Conservation (phyloP, 2,329 filamentous ascomycete species). For the Zymoseptoria passerinii region DNA sequence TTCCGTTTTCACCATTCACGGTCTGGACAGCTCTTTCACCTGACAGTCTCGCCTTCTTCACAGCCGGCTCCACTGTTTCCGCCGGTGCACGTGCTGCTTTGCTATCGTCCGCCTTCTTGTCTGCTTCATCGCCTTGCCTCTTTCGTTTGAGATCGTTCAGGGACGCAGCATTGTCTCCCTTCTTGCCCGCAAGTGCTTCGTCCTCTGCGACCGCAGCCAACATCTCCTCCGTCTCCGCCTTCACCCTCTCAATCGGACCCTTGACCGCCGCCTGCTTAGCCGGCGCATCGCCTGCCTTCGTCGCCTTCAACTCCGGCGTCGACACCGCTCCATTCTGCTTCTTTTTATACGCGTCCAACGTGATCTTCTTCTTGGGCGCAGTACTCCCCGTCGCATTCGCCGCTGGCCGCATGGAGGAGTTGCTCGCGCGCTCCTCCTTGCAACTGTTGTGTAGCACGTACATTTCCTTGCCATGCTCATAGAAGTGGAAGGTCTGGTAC, state of each 20-base stretch:
- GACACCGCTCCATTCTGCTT: conserved; percentile 38
- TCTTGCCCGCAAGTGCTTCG: conserved; percentile 10
- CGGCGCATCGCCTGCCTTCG: conserved; percentile 13
- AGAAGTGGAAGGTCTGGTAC: conserved; percentile 54
- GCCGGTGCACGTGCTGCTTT: not conserved
- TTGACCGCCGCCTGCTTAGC: conserved; percentile 25
- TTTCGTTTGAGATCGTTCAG: conserved; percentile 24
- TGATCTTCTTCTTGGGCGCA: conserved; percentile 53
- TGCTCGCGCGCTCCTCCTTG: conserved; percentile 18
- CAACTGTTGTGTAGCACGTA: conserved; percentile 22
- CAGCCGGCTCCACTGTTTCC: not conserved
- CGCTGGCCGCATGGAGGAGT: conserved; percentile 11
- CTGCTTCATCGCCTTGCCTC: conserved; percentile 9
- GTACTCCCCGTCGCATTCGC: conserved; percentile 24
- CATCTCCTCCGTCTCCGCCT: conserved; percentile 27
- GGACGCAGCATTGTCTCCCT: conserved; percentile 2
- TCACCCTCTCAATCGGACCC: conserved; percentile 26
- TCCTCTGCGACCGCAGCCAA: conserved; percentile 21
- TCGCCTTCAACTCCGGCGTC: conserved; percentile 16
- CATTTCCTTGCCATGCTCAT: conserved; percentile 41
- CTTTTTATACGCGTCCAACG: conserved; percentile 52
- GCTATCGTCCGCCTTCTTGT: conserved; percentile 1
- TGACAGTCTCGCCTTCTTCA: conserved; percentile 9
- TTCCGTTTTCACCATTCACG: not conserved
- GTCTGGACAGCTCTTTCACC: conserved; percentile 1